Base-by-base conservation (phyloP, 306 rosid genomes). In the Leucaena leucocephala region DNA sequence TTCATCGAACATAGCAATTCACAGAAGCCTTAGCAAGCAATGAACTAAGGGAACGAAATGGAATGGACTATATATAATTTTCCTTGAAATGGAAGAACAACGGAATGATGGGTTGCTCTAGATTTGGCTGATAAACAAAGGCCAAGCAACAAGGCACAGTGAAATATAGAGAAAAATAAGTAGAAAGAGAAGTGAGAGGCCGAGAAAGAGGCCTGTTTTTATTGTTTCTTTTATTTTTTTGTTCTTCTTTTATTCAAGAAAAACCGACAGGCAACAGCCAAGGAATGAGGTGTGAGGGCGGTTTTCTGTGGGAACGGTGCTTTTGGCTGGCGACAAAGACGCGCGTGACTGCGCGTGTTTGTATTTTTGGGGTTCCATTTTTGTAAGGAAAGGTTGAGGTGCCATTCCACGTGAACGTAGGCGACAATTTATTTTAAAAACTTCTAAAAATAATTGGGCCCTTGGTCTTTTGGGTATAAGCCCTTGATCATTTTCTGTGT, bases 201-300 rank as follows among this genome's bases (percentile, higher is more conserved):
- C 63, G 85, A 59, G 68, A 55, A 46, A n/a, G 70, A 42, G 52
- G 68, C 39, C 43, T 17, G 66, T 68, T 54, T 68, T 7, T 52
- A 64, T 76, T 76, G 50, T 59, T 55, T 50, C 43, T 54, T 54
- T 65, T 13, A 35, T 40, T 65, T 86, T 85, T 79, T 55, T 15
- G 85, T 76, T 83, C 74, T 16, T 16, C 86, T 83, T 74, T 76
- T 64, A 79, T 71, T 69, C 64, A 79, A 83, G 81, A 81, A 81
- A 88, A 86, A 84, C 88, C 88, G 90, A 86, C 94, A 77, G 84
- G 79, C 81, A 77, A 86, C 94, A 77, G 84, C 78, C 81, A 77
- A 4, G 71, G 71, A 66, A 68, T 78, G 35, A 21, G 33, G 63
- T 79, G 66, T 3, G 33, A 38, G 9, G 69, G 82, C 85, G 83